Base-by-base conservation (phyloP, 1,139 yeast species). In the Kurtzmaniella quercitrusa region DNA sequence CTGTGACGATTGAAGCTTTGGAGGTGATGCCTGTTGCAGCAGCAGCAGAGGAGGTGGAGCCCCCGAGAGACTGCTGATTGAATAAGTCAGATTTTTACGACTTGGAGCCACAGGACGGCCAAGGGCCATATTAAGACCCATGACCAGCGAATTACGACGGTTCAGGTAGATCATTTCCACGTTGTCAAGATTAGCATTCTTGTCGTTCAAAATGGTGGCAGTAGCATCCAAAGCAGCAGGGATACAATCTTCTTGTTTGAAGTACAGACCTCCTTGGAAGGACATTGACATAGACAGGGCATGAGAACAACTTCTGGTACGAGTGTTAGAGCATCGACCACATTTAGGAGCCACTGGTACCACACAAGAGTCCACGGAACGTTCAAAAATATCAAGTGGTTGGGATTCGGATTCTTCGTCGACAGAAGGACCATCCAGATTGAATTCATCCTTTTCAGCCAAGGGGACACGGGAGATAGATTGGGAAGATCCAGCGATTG, bases 151-250 rank as follows among this genome's bases (percentile, higher is more conserved):
- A 41, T 60, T 64, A 51, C 91, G 74, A 54, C 91, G 73, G 42
- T 65, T 63, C 34, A 82, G 73, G 60, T 76, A 82, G 34, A 85
- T 77, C 70, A 86, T 79, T 50, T 86, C 93, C 18, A 85, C 79
- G 47, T 79, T 76, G 54, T 82, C 85, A 49, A 85, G 71, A 54
- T 82, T 78, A 12, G 85, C 70, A 42, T 69, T 63, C 38, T 75
- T 66, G 53, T 80, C 82, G 37, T 75, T 74, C 42, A 86, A 70
- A 33, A 84, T 73, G 40, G 80, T 73, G 3, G 93, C 79, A 21
- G 91, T 77, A 9, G 91, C 91, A 56, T 87, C 95, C 56, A 89
- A 70, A 9, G 90, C 90, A 2, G 96, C 90, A 1, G 95, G 90
- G 41, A 87, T 85, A 53, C 70, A 80, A 60, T 87, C 89, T 58